Evolutionary conservation across 2,329 filamentous ascomycete genomes (phyloP).

Genomic region (Penicillium psychrosexuale): DNA sequence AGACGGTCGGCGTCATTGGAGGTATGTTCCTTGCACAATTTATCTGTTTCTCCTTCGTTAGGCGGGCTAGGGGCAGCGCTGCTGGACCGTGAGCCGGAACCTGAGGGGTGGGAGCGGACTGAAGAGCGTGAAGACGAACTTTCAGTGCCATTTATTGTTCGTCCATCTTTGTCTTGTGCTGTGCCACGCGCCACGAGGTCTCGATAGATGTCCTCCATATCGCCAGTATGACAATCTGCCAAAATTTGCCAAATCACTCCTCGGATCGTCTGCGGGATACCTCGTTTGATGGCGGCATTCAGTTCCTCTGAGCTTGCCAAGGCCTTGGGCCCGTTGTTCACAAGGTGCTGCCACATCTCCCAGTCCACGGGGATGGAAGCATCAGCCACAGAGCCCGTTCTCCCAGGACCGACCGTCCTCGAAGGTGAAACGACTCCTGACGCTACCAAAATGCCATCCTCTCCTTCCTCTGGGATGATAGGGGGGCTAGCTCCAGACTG

Average conservation of each 20-base stretch:
- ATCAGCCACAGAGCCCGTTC: constrained; percentile 74
- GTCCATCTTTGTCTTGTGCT: constrained; percentile 69
- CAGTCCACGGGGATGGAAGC: constrained; percentile 77
- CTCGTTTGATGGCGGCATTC: constrained; percentile 83
- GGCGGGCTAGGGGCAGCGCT: constrained; percentile 56
- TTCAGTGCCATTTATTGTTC: constrained; percentile 54
- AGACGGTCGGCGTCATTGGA: constrained; percentile 65
- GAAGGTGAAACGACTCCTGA: constrained; percentile 26
- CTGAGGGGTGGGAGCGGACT: constrained; percentile 72
- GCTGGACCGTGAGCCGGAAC: constrained; percentile 54
- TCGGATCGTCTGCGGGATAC: constrained; percentile 90
- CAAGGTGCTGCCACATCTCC: constrained; percentile 96
- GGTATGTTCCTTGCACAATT: constrained; percentile 63
- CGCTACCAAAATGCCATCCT: constrained; percentile 35
- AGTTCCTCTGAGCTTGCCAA: constrained; percentile 88
- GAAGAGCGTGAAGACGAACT: constrained; percentile 78
- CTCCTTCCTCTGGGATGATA: constrained; percentile 48
- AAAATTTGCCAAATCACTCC: constrained; percentile 99
- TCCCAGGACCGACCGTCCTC: constrained; percentile 26
- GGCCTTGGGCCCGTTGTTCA: constrained; percentile 88
- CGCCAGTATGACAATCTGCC: constrained; percentile 90
- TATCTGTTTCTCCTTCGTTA: constrained; percentile 61
- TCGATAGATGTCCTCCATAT: constrained; percentile 80
- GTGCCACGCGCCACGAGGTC: constrained; percentile 77
- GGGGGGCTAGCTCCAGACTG: constrained; percentile 48